Evolutionary conservation across 345 rosid genomes (phyloP), one percentile per base, ranked within the genome.

Genomic region (Eucalyptus marginata): DNA sequence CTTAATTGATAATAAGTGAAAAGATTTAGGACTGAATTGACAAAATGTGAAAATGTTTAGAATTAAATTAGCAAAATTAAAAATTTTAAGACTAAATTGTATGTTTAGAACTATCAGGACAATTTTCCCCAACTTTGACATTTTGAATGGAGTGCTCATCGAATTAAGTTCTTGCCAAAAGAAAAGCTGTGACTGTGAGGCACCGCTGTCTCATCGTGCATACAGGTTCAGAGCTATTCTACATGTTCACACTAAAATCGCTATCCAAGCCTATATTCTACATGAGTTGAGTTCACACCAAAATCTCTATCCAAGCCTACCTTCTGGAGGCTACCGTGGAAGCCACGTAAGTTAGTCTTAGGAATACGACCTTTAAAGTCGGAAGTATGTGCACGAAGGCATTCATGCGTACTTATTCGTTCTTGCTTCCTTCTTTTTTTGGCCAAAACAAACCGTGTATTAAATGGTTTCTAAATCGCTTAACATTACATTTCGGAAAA

Each of bases 61-160:
- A 51, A 52, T 1, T 52, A 52, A 52, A 52, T 3, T 52, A 7
- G 24, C 9, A 52, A 52, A 52, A 52, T 18, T 52, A 18, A 52
- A 52, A 52, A 3, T 0, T 52, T 52, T 52, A 18, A 52, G 0
- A 52, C 1, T 18, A 7, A 52, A 52, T 52, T 52, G 10, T 52
- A 52, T 0, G 24, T 3, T 18, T 52, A 52, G 10, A 7, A 18
- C 24, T 52, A 52, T 52, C 0, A 0, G 0, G 24, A 52, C 10
- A 18, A 52, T 52, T 52, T 52, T 18, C 2, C 10, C 24, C 24
- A 0, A 18, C 10, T 52, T 52, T 52, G 10, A 56, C 62, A 9
- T 12, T 59, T 5, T 59, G 66, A 27, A 4, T 5, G n/a, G 15
- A 59, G 66, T 59, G n/a, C 8, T 59, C 66, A 27, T 59, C 7